phyloP scores from a whole-genome alignment of 331 rosid species.

The Stylosanthes scabra region DNA sequence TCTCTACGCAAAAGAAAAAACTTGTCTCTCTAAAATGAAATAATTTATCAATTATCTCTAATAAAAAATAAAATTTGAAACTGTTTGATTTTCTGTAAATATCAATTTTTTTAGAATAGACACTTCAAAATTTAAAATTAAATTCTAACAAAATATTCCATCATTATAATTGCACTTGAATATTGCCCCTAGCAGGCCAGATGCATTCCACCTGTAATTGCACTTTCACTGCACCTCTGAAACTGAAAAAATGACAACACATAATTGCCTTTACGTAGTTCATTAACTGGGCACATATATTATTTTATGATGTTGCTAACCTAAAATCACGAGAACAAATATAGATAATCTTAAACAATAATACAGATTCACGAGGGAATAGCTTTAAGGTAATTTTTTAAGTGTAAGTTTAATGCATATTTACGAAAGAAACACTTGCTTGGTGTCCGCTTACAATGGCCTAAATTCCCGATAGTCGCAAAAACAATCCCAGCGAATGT shows the following conservation, averaged over 20 bases:
- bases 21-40: too few relatives aligned
- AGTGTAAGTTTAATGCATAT: not conserved
- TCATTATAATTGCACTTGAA: too few relatives aligned
- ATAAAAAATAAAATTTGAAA: too few relatives aligned
- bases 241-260: not conserved
- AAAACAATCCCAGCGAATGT: conserved; percentile 38
- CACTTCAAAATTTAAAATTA: too few relatives aligned
- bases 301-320: conserved; percentile 26
- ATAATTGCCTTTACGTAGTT: not conserved
- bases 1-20: too few relatives aligned
- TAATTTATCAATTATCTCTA: too few relatives aligned
- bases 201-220: conserved; percentile 30
- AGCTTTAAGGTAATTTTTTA: not conserved
- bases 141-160: too few relatives aligned
- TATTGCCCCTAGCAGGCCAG: conserved; percentile 9
- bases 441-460: conserved; percentile 61
- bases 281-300: not conserved
- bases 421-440: conserved; percentile 15
- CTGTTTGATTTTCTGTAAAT: too few relatives aligned
- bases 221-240: conserved; percentile 20
- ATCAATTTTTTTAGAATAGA: too few relatives aligned
- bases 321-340: conserved; percentile 55
- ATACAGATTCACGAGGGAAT: conserved; percentile 40
- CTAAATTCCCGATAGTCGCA: conserved; percentile 51
- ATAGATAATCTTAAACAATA: conserved; percentile 22